Evolutionary conservation across 2,329 filamentous ascomycete genomes (phyloP), one percentile per base, ranked within the genome.

Genomic region (Calonectria pseudoreteaudii): DNA sequence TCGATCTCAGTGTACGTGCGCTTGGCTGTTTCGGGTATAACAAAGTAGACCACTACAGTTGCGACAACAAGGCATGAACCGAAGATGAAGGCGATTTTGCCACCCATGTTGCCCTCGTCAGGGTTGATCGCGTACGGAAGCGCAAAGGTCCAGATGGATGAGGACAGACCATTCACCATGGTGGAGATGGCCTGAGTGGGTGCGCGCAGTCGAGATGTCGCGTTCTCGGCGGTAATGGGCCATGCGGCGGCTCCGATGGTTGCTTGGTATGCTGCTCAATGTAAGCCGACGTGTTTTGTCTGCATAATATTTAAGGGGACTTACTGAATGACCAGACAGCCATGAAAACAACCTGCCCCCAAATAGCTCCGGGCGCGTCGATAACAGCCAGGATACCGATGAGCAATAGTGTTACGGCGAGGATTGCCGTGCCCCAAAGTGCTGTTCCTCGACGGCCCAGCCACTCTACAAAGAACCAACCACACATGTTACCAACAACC

Each of bases 21-120:
- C 16, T 75, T 75, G 3, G 75, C 68, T 18, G 80, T 82, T 70
- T 83, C 81, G 8, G 87, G 87, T 82, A 85, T 80, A 49, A 74
- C 82, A 23, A 82, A 79, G 76, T 78, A 78, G 10, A 86, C 41
- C 67, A 80, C 84, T n/a, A 82, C 72, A 9, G 79, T 77, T 31
- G 73, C 80, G 26, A 82, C 30, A 26, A 83, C 71, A 41, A 78
- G 75, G 7, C 84, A 70, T 0, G 79, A 82, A 5, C 82, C 84
- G 71, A 86, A 86, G 23, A 86, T 82, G 71, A 86, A 86, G 0
- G 80, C 78, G 11, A 83, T 82, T 73, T 85, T 86, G 2, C 82
- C 84, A 11, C 82, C 81, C 2, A 86, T 77, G 69, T 86, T 84
- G 1, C 72, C 74, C 28, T 77, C 68, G 47, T 79, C 76, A 2